Conservation (phyloP, 1,284 basidiomycete genomes). For the Phellopilus nigrolimitatus region DNA sequence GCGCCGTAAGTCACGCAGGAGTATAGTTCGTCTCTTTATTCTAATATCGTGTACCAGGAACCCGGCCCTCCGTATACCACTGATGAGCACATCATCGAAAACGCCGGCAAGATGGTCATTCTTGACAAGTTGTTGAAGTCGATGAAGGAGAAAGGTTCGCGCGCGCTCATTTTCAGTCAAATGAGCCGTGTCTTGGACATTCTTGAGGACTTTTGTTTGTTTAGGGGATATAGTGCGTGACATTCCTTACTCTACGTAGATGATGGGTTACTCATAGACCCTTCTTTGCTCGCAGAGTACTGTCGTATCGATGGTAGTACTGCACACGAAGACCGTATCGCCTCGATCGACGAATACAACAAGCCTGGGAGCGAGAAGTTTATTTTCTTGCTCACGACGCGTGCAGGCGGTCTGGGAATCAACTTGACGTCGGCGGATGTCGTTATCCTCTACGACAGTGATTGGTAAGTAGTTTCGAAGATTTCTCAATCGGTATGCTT, state of each 20-base stretch:
- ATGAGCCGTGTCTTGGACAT: conserved; percentile 97
- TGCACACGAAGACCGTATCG: conserved; percentile 93
- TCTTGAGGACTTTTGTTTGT: conserved; percentile 95
- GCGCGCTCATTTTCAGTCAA: conserved; percentile 96
- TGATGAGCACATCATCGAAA: conserved; percentile 93
- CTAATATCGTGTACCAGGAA: conserved; percentile 47
- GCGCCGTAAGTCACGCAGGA: conserved; percentile 52
- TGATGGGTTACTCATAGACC: neutral
- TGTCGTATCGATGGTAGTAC: conserved; percentile 97
- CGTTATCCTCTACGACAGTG: conserved; percentile 96
- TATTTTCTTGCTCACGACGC: conserved; percentile 94
- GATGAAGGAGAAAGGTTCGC: conserved; percentile 91
- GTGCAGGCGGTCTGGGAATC: conserved; percentile 98
- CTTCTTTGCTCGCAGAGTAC: conserved; percentile 58
- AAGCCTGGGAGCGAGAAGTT: conserved; percentile 94
- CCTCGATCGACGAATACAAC: conserved; percentile 98
- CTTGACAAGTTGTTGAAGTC: conserved; percentile 88
- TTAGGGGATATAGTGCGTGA: conserved; percentile 79
- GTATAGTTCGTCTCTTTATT: neutral
- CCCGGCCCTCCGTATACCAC: conserved; percentile 98
- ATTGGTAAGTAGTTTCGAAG: conserved; percentile 61
- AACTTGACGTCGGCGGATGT: conserved; percentile 95
- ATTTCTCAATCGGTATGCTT: neutral
- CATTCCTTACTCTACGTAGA: conserved; percentile 7
- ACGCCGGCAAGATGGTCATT: conserved; percentile 97